These are phyloP conservation scores for Cutaneotrichosporon dermatis DNA, from an alignment of 1,284 basidiomycete species.

Conservation along the genomic window DNA sequence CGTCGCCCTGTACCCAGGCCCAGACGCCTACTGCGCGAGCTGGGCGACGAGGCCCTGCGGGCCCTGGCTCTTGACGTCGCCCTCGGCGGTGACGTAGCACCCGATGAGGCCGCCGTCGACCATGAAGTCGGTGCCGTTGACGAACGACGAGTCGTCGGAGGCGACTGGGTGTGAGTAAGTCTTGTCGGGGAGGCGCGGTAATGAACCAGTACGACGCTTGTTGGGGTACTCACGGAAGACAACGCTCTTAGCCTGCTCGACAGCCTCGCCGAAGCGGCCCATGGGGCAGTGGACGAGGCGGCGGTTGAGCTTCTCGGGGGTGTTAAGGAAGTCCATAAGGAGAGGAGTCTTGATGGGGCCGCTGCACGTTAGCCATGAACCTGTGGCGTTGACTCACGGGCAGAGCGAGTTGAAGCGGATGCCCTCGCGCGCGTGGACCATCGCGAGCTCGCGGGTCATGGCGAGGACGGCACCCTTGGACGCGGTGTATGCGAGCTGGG, in stretches of 20 bases:
- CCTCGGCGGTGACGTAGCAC: slow-evolving; percentile 66
- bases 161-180: slow-evolving; percentile 38
- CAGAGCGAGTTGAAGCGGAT: slow-evolving; percentile 93
- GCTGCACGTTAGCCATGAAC: slow-evolving; percentile 49
- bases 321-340: slow-evolving; percentile 96
- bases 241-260: slow-evolving; percentile 87
- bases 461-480: slow-evolving; percentile 82
- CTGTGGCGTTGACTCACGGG: slow-evolving; percentile 59
- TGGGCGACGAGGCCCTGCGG: slow-evolving; percentile 24
- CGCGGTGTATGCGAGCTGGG: slow-evolving; percentile 75
- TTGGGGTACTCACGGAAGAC: slow-evolving; percentile 65
- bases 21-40: slow-evolving; percentile 5
- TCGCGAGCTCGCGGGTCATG: slow-evolving; percentile 96
- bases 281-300: slow-evolving; percentile 88
- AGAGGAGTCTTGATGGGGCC: slow-evolving; percentile 89
- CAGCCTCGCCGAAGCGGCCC: slow-evolving; percentile 93
- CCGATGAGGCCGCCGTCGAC: slow-evolving; percentile 87
- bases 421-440: slow-evolving; percentile 94
- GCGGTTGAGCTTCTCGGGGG: slow-evolving; percentile 89
- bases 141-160: slow-evolving; percentile 52
- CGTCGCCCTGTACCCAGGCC: background rate
- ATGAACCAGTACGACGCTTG: no score
- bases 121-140: slow-evolving; percentile 82
- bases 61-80: slow-evolving; percentile 23
- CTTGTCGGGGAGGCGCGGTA: no score